A percentile compares a stretch with the other conserved stretches of the same genome.
Conservation (phyloP, 345 rosid species). For the Eucalyptus rudis region DNA sequence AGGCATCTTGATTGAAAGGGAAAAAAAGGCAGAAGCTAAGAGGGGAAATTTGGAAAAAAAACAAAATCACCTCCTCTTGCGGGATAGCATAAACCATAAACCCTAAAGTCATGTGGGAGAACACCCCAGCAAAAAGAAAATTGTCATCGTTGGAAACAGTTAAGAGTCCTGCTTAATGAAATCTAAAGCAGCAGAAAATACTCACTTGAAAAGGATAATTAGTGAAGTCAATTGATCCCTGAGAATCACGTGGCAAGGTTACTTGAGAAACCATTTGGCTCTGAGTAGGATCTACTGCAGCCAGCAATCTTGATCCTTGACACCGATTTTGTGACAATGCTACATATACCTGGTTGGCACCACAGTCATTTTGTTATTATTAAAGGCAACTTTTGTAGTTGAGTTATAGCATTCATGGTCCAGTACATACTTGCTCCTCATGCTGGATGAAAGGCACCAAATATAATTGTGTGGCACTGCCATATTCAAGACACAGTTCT, state of each 20-base stretch:
- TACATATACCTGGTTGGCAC: conserved; percentile 51
- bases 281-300: conserved; percentile 40
- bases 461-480: conserved; percentile 83
- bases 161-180: neutral
- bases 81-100: neutral
- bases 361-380: neutral
- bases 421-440: conserved; percentile 55
- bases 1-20: neutral
- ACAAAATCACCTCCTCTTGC: neutral
- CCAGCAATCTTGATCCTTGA: conserved; percentile 56
- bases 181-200: neutral
- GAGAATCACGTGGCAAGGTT: conserved; percentile 70
- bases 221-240: conserved; percentile 76
- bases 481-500: conserved; percentile 83
- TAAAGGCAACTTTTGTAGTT: neutral
- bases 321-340: conserved; percentile 47
- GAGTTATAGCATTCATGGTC: neutral
- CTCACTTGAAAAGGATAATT: conserved; percentile 82
- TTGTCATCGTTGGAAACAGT: neutral
- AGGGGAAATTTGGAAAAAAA: neutral
- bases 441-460: conserved; percentile 68
- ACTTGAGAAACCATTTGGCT: conserved; percentile 68
- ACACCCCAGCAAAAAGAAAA: neutral
- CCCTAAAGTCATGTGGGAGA: neutral
- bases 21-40: neutral